phyloP scores from a whole-genome alignment of 2,329 filamentous ascomycete genomes.

The Botryotinia narcissicola region DNA sequence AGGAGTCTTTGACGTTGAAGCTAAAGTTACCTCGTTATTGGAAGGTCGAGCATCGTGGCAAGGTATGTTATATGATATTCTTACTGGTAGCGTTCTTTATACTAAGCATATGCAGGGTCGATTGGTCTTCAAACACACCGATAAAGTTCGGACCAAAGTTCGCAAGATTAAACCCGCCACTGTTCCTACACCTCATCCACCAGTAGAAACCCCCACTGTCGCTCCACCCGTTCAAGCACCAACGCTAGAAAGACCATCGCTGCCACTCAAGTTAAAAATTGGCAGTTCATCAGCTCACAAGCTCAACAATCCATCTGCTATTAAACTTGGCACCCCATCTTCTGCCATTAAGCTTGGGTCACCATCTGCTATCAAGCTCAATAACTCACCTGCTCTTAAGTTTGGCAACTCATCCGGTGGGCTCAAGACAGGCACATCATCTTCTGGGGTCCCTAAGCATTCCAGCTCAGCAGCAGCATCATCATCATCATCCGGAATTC shows the following conservation, averaged over 20 bases:
- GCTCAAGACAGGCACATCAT: not conserved
- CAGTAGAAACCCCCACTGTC: slow-evolving; percentile 2
- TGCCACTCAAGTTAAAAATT: slow-evolving; percentile 17
- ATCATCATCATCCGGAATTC: not conserved
- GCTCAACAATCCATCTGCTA: not conserved
- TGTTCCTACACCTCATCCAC: slow-evolving; percentile 7
- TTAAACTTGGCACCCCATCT: not conserved
- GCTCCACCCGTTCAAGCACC: not conserved
- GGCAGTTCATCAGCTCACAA: not conserved
- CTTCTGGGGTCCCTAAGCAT: not conserved
- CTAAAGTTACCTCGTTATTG: slow-evolving; percentile 49
- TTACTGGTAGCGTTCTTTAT: slow-evolving; percentile 7
- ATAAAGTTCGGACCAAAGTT: slow-evolving; percentile 33
- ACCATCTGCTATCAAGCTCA: not conserved
- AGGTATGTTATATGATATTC: slow-evolving; percentile 33
- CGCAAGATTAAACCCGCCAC: slow-evolving; percentile 5
- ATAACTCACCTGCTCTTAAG: not conserved
- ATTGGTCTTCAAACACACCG: slow-evolving; percentile 34
- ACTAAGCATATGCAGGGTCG: slow-evolving; percentile 30
- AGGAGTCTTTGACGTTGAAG: slow-evolving; percentile 47
- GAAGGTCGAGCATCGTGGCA: slow-evolving; percentile 42
- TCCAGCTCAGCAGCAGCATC: not conserved
- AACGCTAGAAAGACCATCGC: slow-evolving; percentile 7
- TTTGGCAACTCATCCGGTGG: not conserved
- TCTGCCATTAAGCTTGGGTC: not conserved